These are phyloP conservation scores for Crucihimalaya himalaica DNA, from an alignment of 345 rosid genomes.

Conservation along the genomic window DNA sequence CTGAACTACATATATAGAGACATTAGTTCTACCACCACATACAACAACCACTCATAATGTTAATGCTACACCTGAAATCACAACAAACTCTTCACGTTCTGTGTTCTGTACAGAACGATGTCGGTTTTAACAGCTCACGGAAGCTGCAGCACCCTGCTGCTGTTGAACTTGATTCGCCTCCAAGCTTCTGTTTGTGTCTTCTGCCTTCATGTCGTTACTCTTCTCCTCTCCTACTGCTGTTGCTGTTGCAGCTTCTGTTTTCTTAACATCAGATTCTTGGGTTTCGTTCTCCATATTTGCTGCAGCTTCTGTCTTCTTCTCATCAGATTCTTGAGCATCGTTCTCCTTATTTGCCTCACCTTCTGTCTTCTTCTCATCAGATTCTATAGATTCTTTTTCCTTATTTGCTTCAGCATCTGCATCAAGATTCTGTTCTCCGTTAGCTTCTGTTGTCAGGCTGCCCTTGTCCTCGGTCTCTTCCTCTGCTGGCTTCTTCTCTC, in stretches of 20 bases:
- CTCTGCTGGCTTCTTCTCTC: constrained; percentile 33
- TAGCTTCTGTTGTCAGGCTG: constrained; percentile 11
- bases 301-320: constrained; percentile 4
- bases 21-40: constrained; percentile 22
- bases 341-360: background rate
- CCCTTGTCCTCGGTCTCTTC: constrained; percentile 20
- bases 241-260: constrained; percentile 21
- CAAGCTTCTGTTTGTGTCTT: constrained; percentile 24
- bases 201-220: constrained; percentile 24
- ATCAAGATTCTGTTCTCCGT: background rate
- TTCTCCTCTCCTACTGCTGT: constrained; percentile 26
- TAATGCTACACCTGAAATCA: constrained; percentile 37
- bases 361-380: constrained; percentile 14
- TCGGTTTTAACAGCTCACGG: constrained; percentile 36
- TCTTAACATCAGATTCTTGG: constrained; percentile 19
- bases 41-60: constrained; percentile 27
- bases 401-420: constrained; percentile 8
- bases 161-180: constrained; percentile 34
- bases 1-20: constrained; percentile 32
- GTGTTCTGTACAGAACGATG: constrained; percentile 21
- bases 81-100: constrained; percentile 30
- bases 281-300: constrained; percentile 14
- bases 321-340: constrained; percentile 12
- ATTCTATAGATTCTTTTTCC: constrained; percentile 8
- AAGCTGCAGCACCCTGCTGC: constrained; percentile 32